Percentiles rank a stretch among this genome's conserved stretches.
Evolutionary conservation across 768 basidiomycete genomes (phyloP).

Genomic region (Tephrocybe sp.): DNA sequence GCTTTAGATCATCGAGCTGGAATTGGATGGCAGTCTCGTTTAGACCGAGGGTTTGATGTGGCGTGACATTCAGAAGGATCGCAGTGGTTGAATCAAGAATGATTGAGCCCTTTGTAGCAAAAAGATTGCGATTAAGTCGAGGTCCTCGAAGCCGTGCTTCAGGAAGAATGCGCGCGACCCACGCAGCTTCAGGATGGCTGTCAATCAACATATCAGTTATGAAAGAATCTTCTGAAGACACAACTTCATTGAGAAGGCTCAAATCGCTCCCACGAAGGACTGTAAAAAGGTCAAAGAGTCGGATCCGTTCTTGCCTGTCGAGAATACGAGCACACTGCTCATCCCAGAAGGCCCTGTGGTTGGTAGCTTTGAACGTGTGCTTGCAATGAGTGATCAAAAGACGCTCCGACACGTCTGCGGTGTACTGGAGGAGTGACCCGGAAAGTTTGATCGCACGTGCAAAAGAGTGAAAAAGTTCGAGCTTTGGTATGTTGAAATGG

Average conservation of each 20-base stretch:
- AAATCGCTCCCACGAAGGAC: background rate
- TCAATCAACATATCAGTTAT: background rate
- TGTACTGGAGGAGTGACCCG: conserved; percentile 2
- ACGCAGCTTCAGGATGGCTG: background rate
- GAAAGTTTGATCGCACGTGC: background rate
- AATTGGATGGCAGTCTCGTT: background rate
- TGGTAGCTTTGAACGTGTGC: background rate
- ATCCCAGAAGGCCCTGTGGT: background rate
- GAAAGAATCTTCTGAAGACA: background rate
- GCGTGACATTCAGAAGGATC: background rate
- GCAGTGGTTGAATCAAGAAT: background rate
- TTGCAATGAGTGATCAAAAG: conserved; percentile 4
- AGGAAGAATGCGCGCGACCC: background rate
- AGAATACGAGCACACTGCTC: conserved; percentile 2
- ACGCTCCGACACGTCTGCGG: conserved; percentile 1
- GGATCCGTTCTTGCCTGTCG: conserved; percentile 1
- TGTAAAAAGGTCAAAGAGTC: conserved; percentile 1
- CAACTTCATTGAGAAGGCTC: background rate
- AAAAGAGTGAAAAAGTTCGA: background rate
- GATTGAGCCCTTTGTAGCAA: background rate
- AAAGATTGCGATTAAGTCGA: background rate
- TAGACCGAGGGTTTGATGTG: background rate
- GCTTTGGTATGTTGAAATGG: conserved; percentile 1
- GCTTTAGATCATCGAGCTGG: too few relatives aligned
- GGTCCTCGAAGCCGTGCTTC: background rate